Base-by-base conservation (phyloP, 164 flowering plant species). In the Sextonia rubra region DNA sequence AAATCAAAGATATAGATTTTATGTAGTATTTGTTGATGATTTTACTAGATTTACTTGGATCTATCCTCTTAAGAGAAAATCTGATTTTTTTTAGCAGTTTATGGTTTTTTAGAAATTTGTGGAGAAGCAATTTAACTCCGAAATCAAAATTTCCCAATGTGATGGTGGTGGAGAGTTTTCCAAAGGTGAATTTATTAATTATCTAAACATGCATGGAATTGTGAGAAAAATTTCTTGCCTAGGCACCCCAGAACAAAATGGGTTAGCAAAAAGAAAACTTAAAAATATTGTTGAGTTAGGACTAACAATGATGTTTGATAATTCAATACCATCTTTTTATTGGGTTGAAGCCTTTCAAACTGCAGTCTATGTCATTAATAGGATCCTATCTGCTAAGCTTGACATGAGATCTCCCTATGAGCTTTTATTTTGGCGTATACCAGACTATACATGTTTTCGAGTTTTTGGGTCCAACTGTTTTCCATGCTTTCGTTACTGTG, bases 141-240 rank as follows among this genome's bases (percentile, higher is more conserved):
- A 61, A 4, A 24, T 61, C n/a, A n/a, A n/a, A n/a, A n/a, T n/a
- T n/a, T n/a, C n/a, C n/a, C n/a, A n/a, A n/a, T n/a, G n/a, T n/a
- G 64, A 61, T 61, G 64, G 64, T n/a, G 64, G 64, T n/a, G 64
- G 24, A 20, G 24, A 61, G 22, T 61, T 61, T 23, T 18, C 64
- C 6, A n/a, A 24, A 3, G 23, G 11, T 5, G 12, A 61, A 18
- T 61, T 61, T 61, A 12, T n/a, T 0, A 24, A 61, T n/a, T 24
- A 61, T n/a, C 18, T 61, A 6, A 9, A 24, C 64, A 20, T 61
- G 64, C n/a, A 55, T 18, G 64, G 64, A 18, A 61, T 61, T n/a
- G 26, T n/a, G 30, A 27, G 30, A 27, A 1, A 61, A 61, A 3
- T 61, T 11, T 61, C 64, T 6, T 24, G 27, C 22, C 64, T 26